Evolutionary conservation across 1,139 yeast genomes (phyloP).

Genomic region (Yamadazyma trypodendri): DNA sequence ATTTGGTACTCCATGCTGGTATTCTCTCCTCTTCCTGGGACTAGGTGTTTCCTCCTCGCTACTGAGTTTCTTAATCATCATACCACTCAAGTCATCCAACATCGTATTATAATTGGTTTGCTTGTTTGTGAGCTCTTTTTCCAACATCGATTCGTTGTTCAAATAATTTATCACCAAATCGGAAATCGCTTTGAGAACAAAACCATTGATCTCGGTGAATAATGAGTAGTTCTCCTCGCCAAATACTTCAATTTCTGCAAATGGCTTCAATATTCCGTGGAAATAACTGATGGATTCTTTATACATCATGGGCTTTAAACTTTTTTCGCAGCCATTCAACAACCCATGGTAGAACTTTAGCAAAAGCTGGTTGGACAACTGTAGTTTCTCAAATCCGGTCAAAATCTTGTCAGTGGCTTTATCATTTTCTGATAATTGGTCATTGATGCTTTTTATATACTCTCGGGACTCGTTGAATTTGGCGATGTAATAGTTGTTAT

Average conservation of each 20-base stretch:
- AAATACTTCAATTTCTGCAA: conserved; percentile 12
- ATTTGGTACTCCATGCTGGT: conserved; percentile 2
- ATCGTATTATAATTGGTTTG: conserved; percentile 11
- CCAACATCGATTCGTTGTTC: conserved; percentile 19
- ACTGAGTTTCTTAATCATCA: conserved; percentile 9
- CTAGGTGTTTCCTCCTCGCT: background rate
- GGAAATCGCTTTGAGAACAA: conserved; percentile 18
- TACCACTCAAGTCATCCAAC: conserved; percentile 13
- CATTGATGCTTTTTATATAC: background rate
- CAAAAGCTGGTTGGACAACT: conserved; percentile 10
- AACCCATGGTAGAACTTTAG: conserved; percentile 8
- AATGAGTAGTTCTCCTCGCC: conserved; percentile 12
- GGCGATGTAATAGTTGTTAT: conserved; percentile 10
- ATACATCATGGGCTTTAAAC: conserved; percentile 20
- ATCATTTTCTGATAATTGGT: conserved; percentile 3
- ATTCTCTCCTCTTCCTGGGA: background rate
- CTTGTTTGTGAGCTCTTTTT: conserved; percentile 18
- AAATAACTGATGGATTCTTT: conserved; percentile 20
- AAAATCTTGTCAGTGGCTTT: background rate
- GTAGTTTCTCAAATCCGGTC: background rate
- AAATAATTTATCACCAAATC: conserved; percentile 21
- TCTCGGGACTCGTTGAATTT: conserved; percentile 6
- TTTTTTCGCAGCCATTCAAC: conserved; percentile 4
- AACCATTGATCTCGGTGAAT: conserved; percentile 17
- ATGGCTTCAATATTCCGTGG: conserved; percentile 13